Evolutionary conservation across 768 basidiomycete genomes (phyloP).

Genomic region (Gymnopilus dilepis): DNA sequence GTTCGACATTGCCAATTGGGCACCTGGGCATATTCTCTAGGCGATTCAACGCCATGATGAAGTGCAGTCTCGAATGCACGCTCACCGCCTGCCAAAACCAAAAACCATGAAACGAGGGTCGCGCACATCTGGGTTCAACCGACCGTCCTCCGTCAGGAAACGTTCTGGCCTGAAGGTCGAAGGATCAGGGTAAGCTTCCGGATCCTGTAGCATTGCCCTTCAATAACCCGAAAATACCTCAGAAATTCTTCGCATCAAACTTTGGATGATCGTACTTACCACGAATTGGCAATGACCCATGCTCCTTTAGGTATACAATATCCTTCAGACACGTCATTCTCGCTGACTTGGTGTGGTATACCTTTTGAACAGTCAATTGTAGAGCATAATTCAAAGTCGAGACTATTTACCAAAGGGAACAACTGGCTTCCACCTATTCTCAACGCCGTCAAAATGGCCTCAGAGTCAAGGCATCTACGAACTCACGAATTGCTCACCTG

Average conservation of each 20-base stretch:
- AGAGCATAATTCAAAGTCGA: not conserved
- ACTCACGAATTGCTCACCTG: not conserved
- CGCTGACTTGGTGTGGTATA: constrained; percentile 35
- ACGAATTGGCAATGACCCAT: constrained; percentile 38
- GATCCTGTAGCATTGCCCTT: constrained; percentile 38
- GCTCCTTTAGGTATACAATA: constrained; percentile 47
- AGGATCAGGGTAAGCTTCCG: constrained; percentile 37
- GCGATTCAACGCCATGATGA: not conserved
- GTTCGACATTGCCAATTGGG: constrained; percentile 25
- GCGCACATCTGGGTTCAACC: constrained; percentile 32
- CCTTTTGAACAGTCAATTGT: constrained; percentile 27
- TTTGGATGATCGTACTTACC: constrained; percentile 26
- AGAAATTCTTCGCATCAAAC: not conserved
- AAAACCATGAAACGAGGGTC: constrained; percentile 42
- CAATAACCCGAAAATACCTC: not conserved
- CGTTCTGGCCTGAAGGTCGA: constrained; percentile 47
- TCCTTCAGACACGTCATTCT: constrained; percentile 50
- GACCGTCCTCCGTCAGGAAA: constrained; percentile 42
- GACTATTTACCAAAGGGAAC: constrained; percentile 10
- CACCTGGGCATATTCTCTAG: constrained; percentile 39
- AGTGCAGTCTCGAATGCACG: not conserved
- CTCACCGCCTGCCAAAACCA: constrained; percentile 43
- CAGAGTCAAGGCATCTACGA: too few relatives aligned
- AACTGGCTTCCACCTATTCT: constrained; percentile 9
- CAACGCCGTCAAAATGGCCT: not conserved